Evolutionary conservation across 306 rosid genomes (phyloP).

Genomic region (Cajanus cajan): DNA sequence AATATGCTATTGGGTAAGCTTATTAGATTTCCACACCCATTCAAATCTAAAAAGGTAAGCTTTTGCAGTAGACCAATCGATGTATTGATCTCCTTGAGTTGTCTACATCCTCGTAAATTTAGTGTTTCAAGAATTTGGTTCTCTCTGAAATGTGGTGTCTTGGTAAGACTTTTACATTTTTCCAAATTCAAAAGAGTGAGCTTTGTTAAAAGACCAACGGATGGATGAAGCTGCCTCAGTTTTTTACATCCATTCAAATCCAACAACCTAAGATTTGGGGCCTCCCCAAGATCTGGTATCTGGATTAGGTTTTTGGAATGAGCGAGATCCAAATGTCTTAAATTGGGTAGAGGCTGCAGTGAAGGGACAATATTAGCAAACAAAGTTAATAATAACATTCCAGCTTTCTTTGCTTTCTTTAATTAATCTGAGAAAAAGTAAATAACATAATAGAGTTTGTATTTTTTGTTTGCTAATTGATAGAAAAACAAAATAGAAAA

Average conservation of each 20-base stretch:
- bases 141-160: neutral
- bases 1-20: slow-evolving; percentile 2
- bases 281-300: neutral
- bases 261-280: neutral
- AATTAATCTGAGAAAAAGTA: neutral
- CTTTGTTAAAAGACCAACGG: neutral
- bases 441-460: neutral
- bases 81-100: neutral
- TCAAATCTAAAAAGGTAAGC: neutral
- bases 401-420: neutral
- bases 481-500: neutral
- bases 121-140: neutral
- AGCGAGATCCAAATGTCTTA: neutral
- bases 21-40: neutral
- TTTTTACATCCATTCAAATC: neutral
- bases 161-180: neutral
- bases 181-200: neutral
- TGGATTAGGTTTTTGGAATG: neutral
- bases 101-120: neutral
- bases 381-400: neutral
- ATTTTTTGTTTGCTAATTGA: neutral
- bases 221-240: neutral
- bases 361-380: neutral
- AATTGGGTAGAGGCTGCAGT: neutral
- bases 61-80: neutral